These are phyloP conservation scores for Scedosporium minutisporum DNA, from an alignment of 2,329 filamentous ascomycete genomes.

Conservation along the genomic window DNA sequence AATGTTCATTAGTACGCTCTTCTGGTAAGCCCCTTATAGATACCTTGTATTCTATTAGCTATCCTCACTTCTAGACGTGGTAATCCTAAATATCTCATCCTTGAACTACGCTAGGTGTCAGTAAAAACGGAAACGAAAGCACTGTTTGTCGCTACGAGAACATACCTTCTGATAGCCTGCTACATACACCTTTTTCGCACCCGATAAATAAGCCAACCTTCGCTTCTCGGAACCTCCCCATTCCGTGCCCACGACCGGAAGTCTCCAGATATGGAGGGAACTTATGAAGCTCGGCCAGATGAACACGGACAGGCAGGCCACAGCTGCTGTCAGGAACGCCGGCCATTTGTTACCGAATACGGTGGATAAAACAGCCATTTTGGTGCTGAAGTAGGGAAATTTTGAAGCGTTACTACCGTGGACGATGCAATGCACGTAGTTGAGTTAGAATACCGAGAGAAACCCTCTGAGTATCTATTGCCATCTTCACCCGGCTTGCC, in stretches of 20 bases:
- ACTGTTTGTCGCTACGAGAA: too few relatives aligned
- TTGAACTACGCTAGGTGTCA: conserved; percentile 2
- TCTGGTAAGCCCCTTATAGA: too few relatives aligned
- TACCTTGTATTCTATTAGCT: neutral
- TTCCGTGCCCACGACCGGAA: conserved; percentile 3
- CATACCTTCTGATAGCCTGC: conserved; percentile 7
- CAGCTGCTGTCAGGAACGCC: neutral
- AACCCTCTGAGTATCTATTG: too few relatives aligned
- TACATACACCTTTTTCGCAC: conserved; percentile 6
- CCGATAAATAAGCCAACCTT: conserved; percentile 4
- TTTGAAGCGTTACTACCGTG: too few relatives aligned
- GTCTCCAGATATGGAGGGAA: neutral
- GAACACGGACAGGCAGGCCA: neutral
- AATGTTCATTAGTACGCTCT: too few relatives aligned
- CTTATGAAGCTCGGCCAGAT: neutral
- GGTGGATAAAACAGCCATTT: neutral
- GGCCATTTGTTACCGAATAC: neutral
- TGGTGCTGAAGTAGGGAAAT: neutral
- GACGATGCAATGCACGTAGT: too few relatives aligned
- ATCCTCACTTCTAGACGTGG: conserved; percentile 5
- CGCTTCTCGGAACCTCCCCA: conserved; percentile 6
- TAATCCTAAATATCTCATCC: conserved; percentile 8
- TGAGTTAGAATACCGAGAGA: too few relatives aligned
- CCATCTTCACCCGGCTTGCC: neutral
- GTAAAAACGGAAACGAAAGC: neutral